Base-by-base conservation (phyloP, 2,329 filamentous ascomycete genomes). In the Dactylellina haptotyla region DNA sequence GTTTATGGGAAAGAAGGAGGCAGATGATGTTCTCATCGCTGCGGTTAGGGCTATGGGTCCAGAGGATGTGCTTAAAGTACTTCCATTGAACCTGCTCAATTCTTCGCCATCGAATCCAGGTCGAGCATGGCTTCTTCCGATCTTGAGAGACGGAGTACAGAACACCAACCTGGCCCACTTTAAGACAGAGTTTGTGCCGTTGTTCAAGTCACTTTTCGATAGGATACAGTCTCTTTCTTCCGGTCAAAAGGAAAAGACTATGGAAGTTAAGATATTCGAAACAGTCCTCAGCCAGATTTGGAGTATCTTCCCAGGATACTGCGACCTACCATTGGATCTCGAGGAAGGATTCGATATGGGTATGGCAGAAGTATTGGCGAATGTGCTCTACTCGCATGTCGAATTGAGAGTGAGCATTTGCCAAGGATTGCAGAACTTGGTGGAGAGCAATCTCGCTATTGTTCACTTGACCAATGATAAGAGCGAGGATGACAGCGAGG, bases 191-290 rank as follows among this genome's bases (percentile, higher is more conserved):
- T 88, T 99, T 81, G 88, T 97, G 4, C 93, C 95, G 14, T 84
- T 99, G 23, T 98, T 94, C 80, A 91, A 97, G 80, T 83, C 87
- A 54, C 91, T 99, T 84, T 97, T 94, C 80, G 63, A 69, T n/a
- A 51, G 54, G 12, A 56, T 67, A 10, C 92, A 98, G 80, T 88
- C 87, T 76, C 91, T 98, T 3, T 83, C 97, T 50, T 91, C 90
- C 12, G 75, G 75, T 5, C 84, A 87, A 20, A 88, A 87, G 12
- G 91, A 94, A 79, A 97, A 97, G 84, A 95, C 92, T 0, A 93
- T 97, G 86, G 93, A 98, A 80, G 87, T 95, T 79, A 99, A 99
- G 84, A 96, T 99, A 70, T 99, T 95, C 80, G 94, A 99, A 82
- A 98, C 95, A 0, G 84, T 99, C 3, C 92, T 99, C 6, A 90